Conservation (phyloP, 805 yeast species). For the Candida hungchunana region DNA sequence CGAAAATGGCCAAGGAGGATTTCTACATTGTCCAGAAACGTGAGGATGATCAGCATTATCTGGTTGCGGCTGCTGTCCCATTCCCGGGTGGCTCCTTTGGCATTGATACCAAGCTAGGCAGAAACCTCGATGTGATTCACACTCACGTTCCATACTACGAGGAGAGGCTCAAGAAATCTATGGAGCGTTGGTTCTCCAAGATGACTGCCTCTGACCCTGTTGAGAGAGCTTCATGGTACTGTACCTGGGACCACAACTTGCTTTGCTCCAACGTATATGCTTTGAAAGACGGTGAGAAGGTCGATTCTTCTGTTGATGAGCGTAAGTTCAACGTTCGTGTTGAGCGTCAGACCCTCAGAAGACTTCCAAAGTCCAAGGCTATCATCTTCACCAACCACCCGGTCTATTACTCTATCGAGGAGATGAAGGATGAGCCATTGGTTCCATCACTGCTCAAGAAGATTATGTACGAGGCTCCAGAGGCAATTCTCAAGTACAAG, state of each 20-base stretch:
- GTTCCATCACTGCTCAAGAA: constrained; percentile 63
- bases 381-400: constrained; percentile 76
- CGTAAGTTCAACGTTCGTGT: constrained; percentile 62
- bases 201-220: constrained; percentile 60
- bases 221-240: constrained; percentile 73
- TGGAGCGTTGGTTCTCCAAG: constrained; percentile 69
- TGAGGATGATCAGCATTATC: constrained; percentile 53
- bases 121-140: constrained; percentile 59
- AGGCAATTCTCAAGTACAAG: constrained; percentile 60
- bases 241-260: constrained; percentile 68
- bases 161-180: constrained; percentile 58
- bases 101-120: constrained; percentile 55
- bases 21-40: constrained; percentile 60
- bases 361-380: constrained; percentile 61
- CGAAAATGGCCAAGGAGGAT: constrained; percentile 74
- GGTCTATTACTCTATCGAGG: constrained; percentile 72
- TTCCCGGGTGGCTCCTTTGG: constrained; percentile 78
- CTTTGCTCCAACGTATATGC: constrained; percentile 54
- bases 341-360: constrained; percentile 67
- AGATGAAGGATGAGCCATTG: constrained; percentile 76
- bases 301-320: constrained; percentile 41
- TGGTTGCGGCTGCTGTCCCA: constrained; percentile 72
- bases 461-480: constrained; percentile 63
- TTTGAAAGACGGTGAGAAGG: constrained; percentile 40
- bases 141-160: constrained; percentile 66